phyloP scores from a whole-genome alignment of 2,329 filamentous ascomycete genomes.

The Exophiala sp. region DNA sequence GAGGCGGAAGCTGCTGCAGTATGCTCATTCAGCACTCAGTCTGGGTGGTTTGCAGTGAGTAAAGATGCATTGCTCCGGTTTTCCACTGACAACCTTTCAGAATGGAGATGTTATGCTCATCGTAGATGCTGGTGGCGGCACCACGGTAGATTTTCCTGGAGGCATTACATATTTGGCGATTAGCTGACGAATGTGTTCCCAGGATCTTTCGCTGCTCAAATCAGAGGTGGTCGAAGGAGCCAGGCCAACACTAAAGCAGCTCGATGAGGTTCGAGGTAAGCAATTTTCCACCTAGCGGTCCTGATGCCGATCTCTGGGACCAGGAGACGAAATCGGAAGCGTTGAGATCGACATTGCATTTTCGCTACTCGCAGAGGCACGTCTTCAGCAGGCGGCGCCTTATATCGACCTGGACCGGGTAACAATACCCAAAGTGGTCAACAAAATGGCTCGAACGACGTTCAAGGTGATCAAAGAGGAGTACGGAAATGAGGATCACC shows the following conservation, averaged over 20 bases:
- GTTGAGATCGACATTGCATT: conserved; percentile 5
- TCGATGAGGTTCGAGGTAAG: conserved; percentile 5
- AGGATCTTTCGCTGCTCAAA: conserved; percentile 4
- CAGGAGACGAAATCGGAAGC: conserved; percentile 2
- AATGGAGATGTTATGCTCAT: conserved; percentile 45
- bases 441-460: not conserved
- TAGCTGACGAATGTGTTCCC: not conserved
- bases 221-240: not conserved
- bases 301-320: not conserved
- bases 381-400: not conserved
- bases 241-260: conserved; percentile 3
- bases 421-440: not conserved
- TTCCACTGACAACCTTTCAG: conserved; percentile 11
- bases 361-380: not conserved
- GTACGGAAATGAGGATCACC: not conserved
- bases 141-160: conserved; percentile 27
- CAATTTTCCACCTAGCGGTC: not conserved
- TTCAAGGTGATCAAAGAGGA: conserved; percentile 5
- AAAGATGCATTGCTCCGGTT: conserved; percentile 32
- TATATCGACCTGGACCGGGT: conserved; percentile 2
- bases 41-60: conserved; percentile 1
- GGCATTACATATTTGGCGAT: not conserved
- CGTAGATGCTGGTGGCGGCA: conserved; percentile 52
- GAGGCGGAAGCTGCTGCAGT: conserved; percentile 56
- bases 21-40: conserved; percentile 34